Percentiles rank a stretch among this genome's conserved stretches.
Evolutionary conservation across 148 eudicot species (phyloP).

Genomic region (Nepenthes gracilis): DNA sequence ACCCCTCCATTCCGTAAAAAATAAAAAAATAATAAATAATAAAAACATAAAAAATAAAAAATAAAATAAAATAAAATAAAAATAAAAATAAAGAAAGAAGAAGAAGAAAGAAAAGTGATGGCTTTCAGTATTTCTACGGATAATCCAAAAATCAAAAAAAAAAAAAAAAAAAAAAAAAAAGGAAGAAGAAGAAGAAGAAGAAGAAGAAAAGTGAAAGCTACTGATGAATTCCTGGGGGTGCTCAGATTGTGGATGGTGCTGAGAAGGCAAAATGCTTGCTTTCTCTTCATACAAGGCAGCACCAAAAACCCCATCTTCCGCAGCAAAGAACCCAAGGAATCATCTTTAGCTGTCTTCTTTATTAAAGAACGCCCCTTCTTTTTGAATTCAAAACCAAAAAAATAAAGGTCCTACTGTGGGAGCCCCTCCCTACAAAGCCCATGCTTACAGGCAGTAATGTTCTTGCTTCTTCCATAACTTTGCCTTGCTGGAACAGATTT

Average conservation of each 20-base stretch:
- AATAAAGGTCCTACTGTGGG: not conserved
- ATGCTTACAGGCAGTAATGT: not conserved
- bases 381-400: slow-evolving; percentile 11
- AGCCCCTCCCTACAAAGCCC: slow-evolving; percentile 9
- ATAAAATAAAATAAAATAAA: too few relatives aligned
- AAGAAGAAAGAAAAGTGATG: too few relatives aligned
- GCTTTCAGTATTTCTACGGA: too few relatives aligned
- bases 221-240: slow-evolving; percentile 14
- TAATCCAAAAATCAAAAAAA: too few relatives aligned
- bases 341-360: slow-evolving; percentile 19
- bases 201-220: slow-evolving; percentile 3
- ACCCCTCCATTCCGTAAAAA: too few relatives aligned
- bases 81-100: too few relatives aligned
- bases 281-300: slow-evolving; percentile 14
- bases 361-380: slow-evolving; percentile 17
- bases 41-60: too few relatives aligned
- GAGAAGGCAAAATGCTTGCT: slow-evolving; percentile 5
- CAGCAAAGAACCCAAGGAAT: slow-evolving; percentile 15
- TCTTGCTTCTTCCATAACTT: slow-evolving; percentile 11
- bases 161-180: too few relatives aligned
- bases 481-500: slow-evolving; percentile 2
- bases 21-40: too few relatives aligned
- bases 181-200: too few relatives aligned
- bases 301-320: slow-evolving; percentile 8
- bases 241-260: slow-evolving; percentile 7